These are phyloP conservation scores for Vigna angularis DNA, from an alignment of 306 rosid species.

Conservation along the genomic window DNA sequence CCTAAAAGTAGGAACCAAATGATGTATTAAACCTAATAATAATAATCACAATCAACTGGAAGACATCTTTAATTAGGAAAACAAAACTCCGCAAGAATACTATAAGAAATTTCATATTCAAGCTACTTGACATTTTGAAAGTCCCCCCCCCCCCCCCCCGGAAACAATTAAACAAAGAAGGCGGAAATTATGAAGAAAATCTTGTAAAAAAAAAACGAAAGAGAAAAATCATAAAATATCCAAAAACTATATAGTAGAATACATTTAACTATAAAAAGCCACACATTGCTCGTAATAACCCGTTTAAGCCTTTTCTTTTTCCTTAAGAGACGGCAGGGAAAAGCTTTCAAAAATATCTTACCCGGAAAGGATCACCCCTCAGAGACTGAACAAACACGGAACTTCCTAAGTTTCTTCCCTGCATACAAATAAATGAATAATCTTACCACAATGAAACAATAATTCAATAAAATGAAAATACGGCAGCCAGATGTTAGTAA, in stretches of 20 bases:
- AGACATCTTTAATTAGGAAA: not conserved
- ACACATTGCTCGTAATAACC: conserved; percentile 14
- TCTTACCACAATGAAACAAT: conserved; percentile 17
- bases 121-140: conserved; percentile 1
- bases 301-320: conserved; percentile 27
- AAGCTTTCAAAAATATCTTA: conserved; percentile 53
- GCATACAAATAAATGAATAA: conserved; percentile 45
- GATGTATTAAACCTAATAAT: not conserved
- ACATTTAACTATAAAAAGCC: not conserved
- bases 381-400: conserved; percentile 88
- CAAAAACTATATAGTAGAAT: conserved; percentile 32
- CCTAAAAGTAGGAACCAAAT: too few species aligned
- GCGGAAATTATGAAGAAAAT: not conserved
- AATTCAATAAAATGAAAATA: conserved; percentile 31
- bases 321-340: conserved; percentile 32
- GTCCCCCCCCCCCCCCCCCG: conserved; percentile 14
- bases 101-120: not conserved
- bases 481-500: conserved; percentile 30
- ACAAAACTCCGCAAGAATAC: not conserved
- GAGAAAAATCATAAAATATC: conserved; percentile 2
- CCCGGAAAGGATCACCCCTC: conserved; percentile 93
- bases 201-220: not conserved
- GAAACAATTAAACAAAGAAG: conserved; percentile 18
- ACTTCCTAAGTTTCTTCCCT: conserved; percentile 71
- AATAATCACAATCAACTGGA: conserved; percentile 3